These are phyloP conservation scores for Podospora tetraspora DNA, from an alignment of 495 filamentous ascomycete genomes.

Conservation along the genomic window DNA sequence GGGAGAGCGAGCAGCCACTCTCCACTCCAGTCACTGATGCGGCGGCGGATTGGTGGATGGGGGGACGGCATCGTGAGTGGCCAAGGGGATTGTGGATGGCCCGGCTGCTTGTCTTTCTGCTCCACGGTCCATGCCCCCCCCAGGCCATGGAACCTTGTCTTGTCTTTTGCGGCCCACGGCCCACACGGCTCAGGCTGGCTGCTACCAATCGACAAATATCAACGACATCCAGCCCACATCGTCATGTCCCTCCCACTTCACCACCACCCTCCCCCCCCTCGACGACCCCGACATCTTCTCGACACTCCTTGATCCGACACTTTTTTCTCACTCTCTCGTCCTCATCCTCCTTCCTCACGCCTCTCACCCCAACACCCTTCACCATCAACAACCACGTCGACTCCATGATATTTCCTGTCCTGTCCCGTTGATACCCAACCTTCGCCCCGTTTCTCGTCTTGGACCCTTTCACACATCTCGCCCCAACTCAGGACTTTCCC, in stretches of 20 bases:
- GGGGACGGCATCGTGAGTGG: background rate
- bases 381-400: slow-evolving; percentile 13
- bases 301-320: slow-evolving; percentile 31
- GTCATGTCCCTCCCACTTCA: slow-evolving; percentile 23
- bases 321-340: slow-evolving; percentile 19
- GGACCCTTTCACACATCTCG: background rate
- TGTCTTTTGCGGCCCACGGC: background rate
- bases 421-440: slow-evolving; percentile 22
- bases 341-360: slow-evolving; percentile 15
- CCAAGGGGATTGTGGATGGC: background rate
- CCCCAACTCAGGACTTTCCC: slow-evolving; percentile 12
- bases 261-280: slow-evolving; percentile 19
- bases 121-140: background rate
- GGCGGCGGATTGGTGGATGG: background rate
- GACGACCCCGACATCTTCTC: slow-evolving; percentile 20
- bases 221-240: slow-evolving; percentile 29
- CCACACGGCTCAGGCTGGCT: slow-evolving; percentile 3
- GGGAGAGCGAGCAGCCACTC: slow-evolving; percentile 20
- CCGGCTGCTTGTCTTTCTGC: background rate
- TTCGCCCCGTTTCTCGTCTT: slow-evolving; percentile 10
- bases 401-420: slow-evolving; percentile 12
- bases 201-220: slow-evolving; percentile 28
- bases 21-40: background rate
- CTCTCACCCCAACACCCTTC: slow-evolving; percentile 9
- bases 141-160: background rate